Evolutionary conservation across 192 early-diverging fungal genomes (phyloP).

Genomic region (Backusella westeae): DNA sequence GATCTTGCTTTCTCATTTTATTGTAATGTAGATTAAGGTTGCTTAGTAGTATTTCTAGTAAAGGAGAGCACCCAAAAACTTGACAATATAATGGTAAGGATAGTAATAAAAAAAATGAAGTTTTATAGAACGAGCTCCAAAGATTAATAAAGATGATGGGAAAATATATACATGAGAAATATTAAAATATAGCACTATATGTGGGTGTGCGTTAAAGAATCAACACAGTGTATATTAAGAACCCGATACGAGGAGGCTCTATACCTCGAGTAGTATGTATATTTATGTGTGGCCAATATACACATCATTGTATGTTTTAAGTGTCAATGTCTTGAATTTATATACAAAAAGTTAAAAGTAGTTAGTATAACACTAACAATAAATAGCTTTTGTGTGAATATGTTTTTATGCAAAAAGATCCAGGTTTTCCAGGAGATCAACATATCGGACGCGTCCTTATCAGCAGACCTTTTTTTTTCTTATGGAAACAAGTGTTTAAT

Average conservation of each 20-base stretch:
- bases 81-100: slow-evolving; percentile 1
- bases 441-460: neutral
- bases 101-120: neutral
- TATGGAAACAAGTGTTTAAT: neutral
- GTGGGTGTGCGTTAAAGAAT: neutral
- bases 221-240: neutral
- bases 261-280: neutral
- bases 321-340: too few species aligned
- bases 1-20: neutral
- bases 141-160: neutral
- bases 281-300: too few species aligned
- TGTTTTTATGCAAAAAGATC: neutral
- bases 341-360: neutral
- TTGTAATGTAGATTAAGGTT: neutral
- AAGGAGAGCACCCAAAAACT: neutral
- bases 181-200: neutral
- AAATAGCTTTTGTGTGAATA: neutral
- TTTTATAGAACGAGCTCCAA: neutral
- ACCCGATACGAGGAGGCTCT: neutral
- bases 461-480: neutral
- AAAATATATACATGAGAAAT: neutral
- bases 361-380: neutral
- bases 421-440: neutral
- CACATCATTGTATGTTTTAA: too few species aligned
- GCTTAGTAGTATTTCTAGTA: neutral